A percentile compares a stretch with the other conserved stretches of the same genome.
Evolutionary conservation across 139 green algal genomes (phyloP).

Genomic region (Penium margaritaceum): DNA sequence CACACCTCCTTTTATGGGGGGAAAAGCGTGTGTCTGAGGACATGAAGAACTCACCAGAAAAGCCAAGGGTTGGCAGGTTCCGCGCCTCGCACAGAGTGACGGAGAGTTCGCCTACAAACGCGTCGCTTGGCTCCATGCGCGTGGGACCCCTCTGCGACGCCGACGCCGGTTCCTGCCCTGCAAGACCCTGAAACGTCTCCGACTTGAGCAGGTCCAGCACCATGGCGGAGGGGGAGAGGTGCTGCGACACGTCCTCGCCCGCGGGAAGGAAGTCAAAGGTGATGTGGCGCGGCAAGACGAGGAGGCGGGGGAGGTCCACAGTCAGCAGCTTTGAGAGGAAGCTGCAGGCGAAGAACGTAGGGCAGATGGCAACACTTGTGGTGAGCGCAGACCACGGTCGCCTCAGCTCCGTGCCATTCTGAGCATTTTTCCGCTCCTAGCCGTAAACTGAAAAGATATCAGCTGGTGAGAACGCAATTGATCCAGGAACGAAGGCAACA

Average conservation of each 20-base stretch:
- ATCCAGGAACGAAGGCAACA: too few species aligned
- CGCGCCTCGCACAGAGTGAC: conserved; percentile 33
- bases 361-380: too few species aligned
- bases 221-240: background rate
- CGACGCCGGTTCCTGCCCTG: background rate
- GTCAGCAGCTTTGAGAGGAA: conserved; percentile 51
- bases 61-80: conserved; percentile 9
- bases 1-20: too few species aligned
- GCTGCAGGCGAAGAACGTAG: conserved; percentile 1
- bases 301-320: conserved; percentile 44
- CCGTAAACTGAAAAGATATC: too few species aligned
- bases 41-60: conserved; percentile 7
- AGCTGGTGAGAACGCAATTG: too few species aligned
- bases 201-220: conserved; percentile 32
- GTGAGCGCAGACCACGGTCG: too few species aligned
- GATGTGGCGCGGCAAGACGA: conserved; percentile 44
- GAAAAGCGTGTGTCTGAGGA: background rate
- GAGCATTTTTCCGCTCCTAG: too few species aligned
- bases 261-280: conserved; percentile 46
- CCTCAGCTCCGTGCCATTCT: too few species aligned
- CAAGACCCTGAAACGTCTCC: conserved; percentile 19
- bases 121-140: conserved; percentile 20
- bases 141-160: background rate
- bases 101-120: conserved; percentile 38
- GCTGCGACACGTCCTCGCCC: conserved; percentile 2